These are phyloP conservation scores for Sarcomyxa edulis DNA, from an alignment of 768 basidiomycete genomes.

Conservation along the genomic window DNA sequence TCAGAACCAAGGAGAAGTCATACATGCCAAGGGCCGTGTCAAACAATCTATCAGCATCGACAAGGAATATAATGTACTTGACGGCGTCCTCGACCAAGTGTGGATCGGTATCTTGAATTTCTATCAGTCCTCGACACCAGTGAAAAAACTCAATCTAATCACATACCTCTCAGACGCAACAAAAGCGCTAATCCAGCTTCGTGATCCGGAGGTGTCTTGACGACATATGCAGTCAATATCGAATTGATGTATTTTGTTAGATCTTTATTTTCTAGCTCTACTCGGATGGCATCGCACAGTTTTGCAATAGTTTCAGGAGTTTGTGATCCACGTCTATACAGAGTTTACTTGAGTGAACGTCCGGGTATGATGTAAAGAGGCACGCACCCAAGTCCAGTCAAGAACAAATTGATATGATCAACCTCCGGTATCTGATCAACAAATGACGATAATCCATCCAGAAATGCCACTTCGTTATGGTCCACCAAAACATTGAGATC, in stretches of 20 bases:
- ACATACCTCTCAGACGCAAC: constrained; percentile 70
- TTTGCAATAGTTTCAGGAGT: constrained; percentile 53
- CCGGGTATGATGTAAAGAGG: background rate
- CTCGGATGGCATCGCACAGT: constrained; percentile 75
- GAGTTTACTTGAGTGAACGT: constrained; percentile 6
- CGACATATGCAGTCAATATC: constrained; percentile 88
- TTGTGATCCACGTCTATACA: constrained; percentile 52
- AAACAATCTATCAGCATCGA: constrained; percentile 87
- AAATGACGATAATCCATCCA: constrained; percentile 56
- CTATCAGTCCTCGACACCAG: constrained; percentile 15
- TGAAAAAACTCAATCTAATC: background rate
- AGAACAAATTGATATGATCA: constrained; percentile 89
- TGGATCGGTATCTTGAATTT: constrained; percentile 44
- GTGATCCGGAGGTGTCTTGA: constrained; percentile 87
- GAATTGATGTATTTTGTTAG: constrained; percentile 82
- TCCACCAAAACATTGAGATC: constrained; percentile 89
- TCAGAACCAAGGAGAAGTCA: constrained; percentile 90
- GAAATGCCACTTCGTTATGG: constrained; percentile 65
- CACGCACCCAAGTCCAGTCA: constrained; percentile 76
- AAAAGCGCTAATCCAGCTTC: constrained; percentile 78
- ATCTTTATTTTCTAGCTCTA: constrained; percentile 66
- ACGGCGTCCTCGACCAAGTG: constrained; percentile 91
- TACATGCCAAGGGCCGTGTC: constrained; percentile 98
- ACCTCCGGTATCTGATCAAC: constrained; percentile 85
- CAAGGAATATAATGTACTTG: constrained; percentile 97